Evolutionary conservation across 441 rosid genomes (phyloP).

Genomic region (Euphorbia celastroides): DNA sequence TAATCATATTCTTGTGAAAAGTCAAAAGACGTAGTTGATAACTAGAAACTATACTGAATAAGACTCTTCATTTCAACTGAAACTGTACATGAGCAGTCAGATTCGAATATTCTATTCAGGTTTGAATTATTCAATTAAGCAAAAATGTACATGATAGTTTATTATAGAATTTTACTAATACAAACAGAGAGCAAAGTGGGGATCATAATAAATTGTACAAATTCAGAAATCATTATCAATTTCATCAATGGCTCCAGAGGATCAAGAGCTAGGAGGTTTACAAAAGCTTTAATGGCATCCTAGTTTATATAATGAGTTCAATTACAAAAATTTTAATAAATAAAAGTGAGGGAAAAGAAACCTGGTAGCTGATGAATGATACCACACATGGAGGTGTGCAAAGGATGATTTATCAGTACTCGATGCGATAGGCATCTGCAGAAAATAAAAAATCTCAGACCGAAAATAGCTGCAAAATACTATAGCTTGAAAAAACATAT

Average conservation of each 20-base stretch:
- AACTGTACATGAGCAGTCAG: background rate
- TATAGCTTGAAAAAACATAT: too few species aligned
- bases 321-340: background rate
- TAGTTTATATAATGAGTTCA: background rate
- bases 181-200: background rate
- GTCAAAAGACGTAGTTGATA: background rate
- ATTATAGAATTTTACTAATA: background rate
- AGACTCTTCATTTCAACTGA: background rate
- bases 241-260: constrained; percentile 1
- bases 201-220: background rate
- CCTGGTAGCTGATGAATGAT: background rate
- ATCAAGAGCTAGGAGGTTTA: background rate
- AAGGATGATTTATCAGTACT: background rate
- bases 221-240: background rate
- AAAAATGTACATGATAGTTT: too few species aligned
- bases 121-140: background rate
- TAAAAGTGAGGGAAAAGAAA: background rate
- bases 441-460: background rate
- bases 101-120: background rate
- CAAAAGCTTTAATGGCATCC: background rate
- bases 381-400: background rate
- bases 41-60: background rate
- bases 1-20: background rate
- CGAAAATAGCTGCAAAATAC: background rate
- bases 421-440: constrained; percentile 9